phyloP scores from a whole-genome alignment of 768 basidiomycete species.

The Terana coerulea region DNA sequence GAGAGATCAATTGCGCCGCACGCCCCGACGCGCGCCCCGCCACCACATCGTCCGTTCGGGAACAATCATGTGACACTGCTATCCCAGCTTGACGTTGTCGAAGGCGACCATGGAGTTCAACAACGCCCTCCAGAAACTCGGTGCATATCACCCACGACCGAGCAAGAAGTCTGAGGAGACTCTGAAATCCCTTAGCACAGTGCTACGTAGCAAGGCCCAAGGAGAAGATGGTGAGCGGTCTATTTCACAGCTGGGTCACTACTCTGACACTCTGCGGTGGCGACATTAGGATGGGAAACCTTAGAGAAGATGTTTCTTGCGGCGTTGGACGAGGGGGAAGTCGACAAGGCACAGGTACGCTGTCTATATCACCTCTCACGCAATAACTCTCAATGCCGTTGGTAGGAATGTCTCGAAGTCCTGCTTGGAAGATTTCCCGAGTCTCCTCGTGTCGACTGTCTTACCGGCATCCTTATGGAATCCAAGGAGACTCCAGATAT shows the following conservation, averaged over 20 bases:
- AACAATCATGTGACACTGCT: constrained; percentile 2
- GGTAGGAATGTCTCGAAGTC: constrained; percentile 57
- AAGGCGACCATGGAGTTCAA: constrained; percentile 26
- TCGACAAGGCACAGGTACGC: constrained; percentile 74
- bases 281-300: constrained; percentile 69
- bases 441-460: constrained; percentile 75
- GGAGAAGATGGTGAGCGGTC: constrained; percentile 29
- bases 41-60: background rate
- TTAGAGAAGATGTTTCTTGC: constrained; percentile 80
- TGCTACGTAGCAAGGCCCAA: constrained; percentile 28
- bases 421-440: constrained; percentile 66
- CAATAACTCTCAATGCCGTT: background rate
- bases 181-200: constrained; percentile 27
- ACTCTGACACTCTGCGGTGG: constrained; percentile 9
- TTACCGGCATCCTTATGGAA: constrained; percentile 79
- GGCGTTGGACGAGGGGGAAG: constrained; percentile 67
- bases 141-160: constrained; percentile 29
- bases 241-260: background rate
- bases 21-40: background rate
- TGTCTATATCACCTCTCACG: background rate
- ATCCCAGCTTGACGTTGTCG: constrained; percentile 3
- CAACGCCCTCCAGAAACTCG: constrained; percentile 31
- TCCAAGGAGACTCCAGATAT: constrained; percentile 51
- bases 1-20: no score
- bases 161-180: constrained; percentile 31